Conservation (phyloP, 2,329 filamentous ascomycete species). For the Helicocarpus griseus region DNA sequence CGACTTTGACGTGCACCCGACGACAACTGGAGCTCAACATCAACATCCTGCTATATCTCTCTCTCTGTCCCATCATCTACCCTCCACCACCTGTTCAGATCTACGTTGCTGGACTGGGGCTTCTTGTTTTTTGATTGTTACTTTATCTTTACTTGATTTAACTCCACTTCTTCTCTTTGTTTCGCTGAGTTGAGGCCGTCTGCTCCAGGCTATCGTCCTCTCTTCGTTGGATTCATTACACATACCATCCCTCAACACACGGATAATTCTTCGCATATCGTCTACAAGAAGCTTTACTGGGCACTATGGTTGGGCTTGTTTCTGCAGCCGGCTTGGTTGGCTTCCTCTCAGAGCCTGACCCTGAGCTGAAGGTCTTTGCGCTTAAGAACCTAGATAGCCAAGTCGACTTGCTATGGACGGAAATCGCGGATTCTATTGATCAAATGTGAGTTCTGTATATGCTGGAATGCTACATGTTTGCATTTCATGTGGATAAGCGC, state of each 20-base stretch:
- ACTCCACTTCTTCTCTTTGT: neutral
- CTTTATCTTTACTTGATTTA: neutral
- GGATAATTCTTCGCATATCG: neutral
- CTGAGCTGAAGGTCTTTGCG: constrained; percentile 88
- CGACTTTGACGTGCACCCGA: neutral
- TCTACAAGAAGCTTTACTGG: neutral
- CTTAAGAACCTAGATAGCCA: constrained; percentile 91
- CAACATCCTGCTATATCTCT: neutral
- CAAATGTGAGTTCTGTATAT: constrained; percentile 63
- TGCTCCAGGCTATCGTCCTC: too few species aligned
- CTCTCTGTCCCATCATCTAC: neutral
- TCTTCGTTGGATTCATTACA: neutral
- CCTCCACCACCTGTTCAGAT: neutral
- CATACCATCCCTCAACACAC: neutral
- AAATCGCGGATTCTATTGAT: constrained; percentile 83
- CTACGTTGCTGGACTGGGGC: neutral
- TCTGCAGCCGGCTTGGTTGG: constrained; percentile 91
- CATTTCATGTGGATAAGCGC: neutral
- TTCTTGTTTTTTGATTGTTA: neutral
- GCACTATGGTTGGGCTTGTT: constrained; percentile 78
- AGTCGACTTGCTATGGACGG: constrained; percentile 95
- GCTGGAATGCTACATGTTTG: neutral
- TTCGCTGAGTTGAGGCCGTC: neutral
- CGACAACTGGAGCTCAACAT: neutral
- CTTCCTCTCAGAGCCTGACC: constrained; percentile 89